Evolutionary conservation across 306 rosid species (phyloP).

Genomic region (Dalbergia cochinchinensis): DNA sequence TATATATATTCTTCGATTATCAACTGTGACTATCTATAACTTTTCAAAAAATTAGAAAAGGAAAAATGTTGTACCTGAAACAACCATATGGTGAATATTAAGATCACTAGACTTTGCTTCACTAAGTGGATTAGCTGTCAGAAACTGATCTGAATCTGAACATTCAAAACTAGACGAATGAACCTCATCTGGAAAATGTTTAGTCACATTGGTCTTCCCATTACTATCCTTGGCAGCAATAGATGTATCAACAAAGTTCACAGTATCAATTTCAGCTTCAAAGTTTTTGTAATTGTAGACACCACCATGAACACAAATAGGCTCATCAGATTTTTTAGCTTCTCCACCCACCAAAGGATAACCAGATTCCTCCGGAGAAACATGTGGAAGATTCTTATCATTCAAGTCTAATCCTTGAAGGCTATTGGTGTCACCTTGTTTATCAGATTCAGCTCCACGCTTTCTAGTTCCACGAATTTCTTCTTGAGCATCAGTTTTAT

Average conservation of each 20-base stretch:
- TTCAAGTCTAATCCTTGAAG: neutral
- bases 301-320: neutral
- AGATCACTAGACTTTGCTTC: constrained; percentile 11
- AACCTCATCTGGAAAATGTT: neutral
- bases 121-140: neutral
- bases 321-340: neutral
- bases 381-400: neutral
- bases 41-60: no score
- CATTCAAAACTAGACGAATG: constrained; percentile 8
- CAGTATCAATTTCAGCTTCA: no score
- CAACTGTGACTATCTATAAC: neutral
- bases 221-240: no score
- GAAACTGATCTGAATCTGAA: constrained; percentile 3
- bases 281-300: no score
- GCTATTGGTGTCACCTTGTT: neutral
- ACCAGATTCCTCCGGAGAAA: constrained; percentile 24
- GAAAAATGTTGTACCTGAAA: constrained; percentile 5
- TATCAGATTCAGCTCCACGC: neutral
- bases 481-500: constrained; percentile 1
- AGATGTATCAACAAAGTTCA: neutral
- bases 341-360: constrained; percentile 19
- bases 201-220: neutral
- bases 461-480: neutral
- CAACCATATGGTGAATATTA: constrained; percentile 8
- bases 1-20: neutral